These are phyloP conservation scores for Dichotomocladium elegans DNA, from an alignment of 371 early-diverging fungal genomes.

Conservation along the genomic window DNA sequence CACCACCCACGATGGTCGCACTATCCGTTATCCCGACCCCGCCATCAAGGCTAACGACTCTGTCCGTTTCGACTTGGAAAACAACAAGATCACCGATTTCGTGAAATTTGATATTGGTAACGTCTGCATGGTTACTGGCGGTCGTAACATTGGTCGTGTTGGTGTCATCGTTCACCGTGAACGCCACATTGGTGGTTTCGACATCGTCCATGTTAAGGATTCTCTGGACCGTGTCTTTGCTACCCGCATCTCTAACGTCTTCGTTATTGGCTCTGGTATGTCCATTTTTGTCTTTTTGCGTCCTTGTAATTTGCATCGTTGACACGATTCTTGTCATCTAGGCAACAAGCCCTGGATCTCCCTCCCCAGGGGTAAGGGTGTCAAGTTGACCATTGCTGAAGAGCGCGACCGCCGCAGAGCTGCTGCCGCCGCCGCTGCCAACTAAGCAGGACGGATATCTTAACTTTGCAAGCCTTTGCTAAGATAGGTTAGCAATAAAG, in stretches of 20 bases:
- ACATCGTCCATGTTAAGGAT: conserved; percentile 94
- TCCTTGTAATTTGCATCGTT: too few species aligned
- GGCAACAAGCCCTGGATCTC: conserved; percentile 80
- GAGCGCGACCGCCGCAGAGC: conserved; percentile 91
- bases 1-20: conserved; percentile 99
- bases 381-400: conserved; percentile 97
- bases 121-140: conserved; percentile 96
- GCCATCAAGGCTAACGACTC: conserved; percentile 98
- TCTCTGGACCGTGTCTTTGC: conserved; percentile 85
- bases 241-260: conserved; percentile 90
- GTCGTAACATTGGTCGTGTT: conserved; percentile 99
- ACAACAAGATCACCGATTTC: conserved; percentile 91
- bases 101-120: conserved; percentile 97
- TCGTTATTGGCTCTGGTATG: conserved; percentile 83
- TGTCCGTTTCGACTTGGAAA: conserved; percentile 94
- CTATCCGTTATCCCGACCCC: conserved; percentile 99
- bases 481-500: too few species aligned
- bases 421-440: conserved; percentile 41
- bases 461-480: too few species aligned
- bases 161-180: conserved; percentile 98
- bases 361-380: conserved; percentile 96
- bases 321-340: too few species aligned
- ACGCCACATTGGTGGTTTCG: conserved; percentile 97
- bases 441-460: too few species aligned
- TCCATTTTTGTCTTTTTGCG: too few species aligned